Percentiles rank a stretch among this genome's conserved stretches.
These are phyloP conservation scores for Cyanidium caldarium DNA, from an alignment of 23 red algal genomes.

Conservation along the genomic window DNA sequence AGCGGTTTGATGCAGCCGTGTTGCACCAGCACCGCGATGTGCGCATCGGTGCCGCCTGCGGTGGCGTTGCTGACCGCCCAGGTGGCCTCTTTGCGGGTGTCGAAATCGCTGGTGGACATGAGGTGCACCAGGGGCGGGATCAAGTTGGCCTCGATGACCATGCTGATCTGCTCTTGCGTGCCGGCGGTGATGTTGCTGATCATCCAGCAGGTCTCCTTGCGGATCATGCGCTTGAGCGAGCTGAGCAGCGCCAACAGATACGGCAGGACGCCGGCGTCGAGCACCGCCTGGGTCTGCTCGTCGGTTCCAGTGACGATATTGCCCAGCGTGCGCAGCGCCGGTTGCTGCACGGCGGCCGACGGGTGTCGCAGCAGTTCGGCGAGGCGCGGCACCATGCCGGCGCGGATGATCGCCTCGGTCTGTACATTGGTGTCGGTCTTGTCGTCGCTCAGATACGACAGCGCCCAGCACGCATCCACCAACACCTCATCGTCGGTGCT, in stretches of 20 bases:
- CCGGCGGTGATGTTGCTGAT: constrained; percentile 89
- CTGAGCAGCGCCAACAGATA: constrained; percentile 57
- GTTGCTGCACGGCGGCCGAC: constrained; percentile 55
- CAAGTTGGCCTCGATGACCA: constrained; percentile 64
- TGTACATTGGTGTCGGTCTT: constrained; percentile 31
- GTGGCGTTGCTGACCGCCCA: constrained; percentile 98
- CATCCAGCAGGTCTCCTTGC: constrained; percentile 97
- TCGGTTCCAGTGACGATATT: constrained; percentile 93
- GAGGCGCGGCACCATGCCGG: constrained; percentile 62
- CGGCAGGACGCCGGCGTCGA: constrained; percentile 46
- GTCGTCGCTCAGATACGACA: constrained; percentile 77
- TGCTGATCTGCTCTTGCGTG: constrained; percentile 66
- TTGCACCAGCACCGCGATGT: constrained; percentile 56
- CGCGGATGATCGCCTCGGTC: constrained; percentile 63
- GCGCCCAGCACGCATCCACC: constrained; percentile 78
- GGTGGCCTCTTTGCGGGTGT: constrained; percentile 79
- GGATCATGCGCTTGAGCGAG: constrained; percentile 67
- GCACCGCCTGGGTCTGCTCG: constrained; percentile 80
- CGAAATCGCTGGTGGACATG: constrained; percentile 74
- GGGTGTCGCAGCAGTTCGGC: constrained; percentile 69
- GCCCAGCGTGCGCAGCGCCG: constrained; percentile 62
- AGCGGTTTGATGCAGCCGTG: constrained; percentile 73
- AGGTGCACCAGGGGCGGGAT: constrained; percentile 72
- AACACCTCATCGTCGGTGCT: constrained; percentile 75
- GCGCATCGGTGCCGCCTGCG: constrained; percentile 43